Evolutionary conservation across 2,329 filamentous ascomycete genomes (phyloP).

Genomic region (Nothopassalora personata): DNA sequence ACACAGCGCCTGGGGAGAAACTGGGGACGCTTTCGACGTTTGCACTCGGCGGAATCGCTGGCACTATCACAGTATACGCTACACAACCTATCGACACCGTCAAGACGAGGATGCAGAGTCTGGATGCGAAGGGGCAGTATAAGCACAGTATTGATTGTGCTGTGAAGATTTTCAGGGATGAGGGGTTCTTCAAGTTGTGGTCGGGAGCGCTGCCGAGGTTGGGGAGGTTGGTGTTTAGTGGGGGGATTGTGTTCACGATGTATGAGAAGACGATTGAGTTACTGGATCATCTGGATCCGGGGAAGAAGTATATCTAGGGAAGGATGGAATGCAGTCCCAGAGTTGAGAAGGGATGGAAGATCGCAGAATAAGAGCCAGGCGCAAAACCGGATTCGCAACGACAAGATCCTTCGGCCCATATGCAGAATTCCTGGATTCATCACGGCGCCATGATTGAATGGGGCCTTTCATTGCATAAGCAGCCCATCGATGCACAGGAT

Average conservation of each 20-base stretch:
- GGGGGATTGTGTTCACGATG: constrained; percentile 97
- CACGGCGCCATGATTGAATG: no score
- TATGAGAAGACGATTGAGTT: constrained; percentile 94
- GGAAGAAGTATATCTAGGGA: constrained; percentile 65
- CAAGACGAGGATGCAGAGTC: constrained; percentile 96
- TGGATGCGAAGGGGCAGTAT: constrained; percentile 74
- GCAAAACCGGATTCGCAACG: no score
- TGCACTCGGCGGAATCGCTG: constrained; percentile 80
- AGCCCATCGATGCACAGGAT: no score
- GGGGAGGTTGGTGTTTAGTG: constrained; percentile 79
- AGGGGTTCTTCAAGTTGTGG: constrained; percentile 89
- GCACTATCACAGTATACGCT: constrained; percentile 78
- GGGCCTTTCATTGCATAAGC: no score
- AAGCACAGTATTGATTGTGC: constrained; percentile 85
- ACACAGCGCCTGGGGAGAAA: constrained; percentile 91
- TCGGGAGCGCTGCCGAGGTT: constrained; percentile 83
- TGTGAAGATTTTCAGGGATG: constrained; percentile 75
- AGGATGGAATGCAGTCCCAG: background rate
- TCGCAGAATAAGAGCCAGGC: no score
- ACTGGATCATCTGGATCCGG: constrained; percentile 73
- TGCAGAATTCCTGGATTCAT: no score
- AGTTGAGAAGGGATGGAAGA: no score
- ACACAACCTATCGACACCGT: constrained; percentile 79
- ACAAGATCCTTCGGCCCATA: no score
- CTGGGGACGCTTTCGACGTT: constrained; percentile 84